Evolutionary conservation across 805 yeast genomes (phyloP).

Genomic region (Candida multigemmis): DNA sequence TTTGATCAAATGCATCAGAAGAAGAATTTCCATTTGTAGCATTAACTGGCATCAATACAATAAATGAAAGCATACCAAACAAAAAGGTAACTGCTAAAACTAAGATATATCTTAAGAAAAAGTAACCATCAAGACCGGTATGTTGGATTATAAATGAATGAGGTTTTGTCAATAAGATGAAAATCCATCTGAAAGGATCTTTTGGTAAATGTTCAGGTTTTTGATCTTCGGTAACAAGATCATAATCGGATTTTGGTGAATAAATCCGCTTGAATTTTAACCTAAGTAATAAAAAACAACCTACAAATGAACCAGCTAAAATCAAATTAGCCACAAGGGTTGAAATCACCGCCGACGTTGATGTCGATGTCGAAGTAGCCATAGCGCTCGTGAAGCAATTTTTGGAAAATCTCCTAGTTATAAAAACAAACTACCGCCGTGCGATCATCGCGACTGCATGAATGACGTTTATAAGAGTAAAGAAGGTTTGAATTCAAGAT

Average conservation of each 20-base stretch:
- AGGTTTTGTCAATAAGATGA: slow-evolving; percentile 52
- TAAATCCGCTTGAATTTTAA: slow-evolving; percentile 65
- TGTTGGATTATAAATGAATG: slow-evolving; percentile 74
- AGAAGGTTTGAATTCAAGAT: too few relatives aligned
- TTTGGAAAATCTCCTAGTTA: too few relatives aligned
- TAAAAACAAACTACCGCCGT: too few relatives aligned
- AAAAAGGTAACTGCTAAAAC: slow-evolving; percentile 42
- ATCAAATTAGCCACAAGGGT: slow-evolving; percentile 61
- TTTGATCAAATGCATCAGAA: slow-evolving; percentile 61
- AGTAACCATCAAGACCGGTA: slow-evolving; percentile 91
- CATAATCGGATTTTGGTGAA: slow-evolving; percentile 68
- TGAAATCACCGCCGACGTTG: slow-evolving; percentile 70
- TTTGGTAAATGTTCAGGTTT: slow-evolving; percentile 67
- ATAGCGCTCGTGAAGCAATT: too few relatives aligned
- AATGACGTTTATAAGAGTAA: too few relatives aligned
- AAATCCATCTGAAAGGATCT: slow-evolving; percentile 66
- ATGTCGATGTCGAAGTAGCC: slow-evolving; percentile 14
- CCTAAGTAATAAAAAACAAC: slow-evolving; percentile 57
- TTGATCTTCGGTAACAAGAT: slow-evolving; percentile 48
- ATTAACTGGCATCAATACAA: slow-evolving; percentile 76
- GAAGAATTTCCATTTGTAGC: slow-evolving; percentile 49
- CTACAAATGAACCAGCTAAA: slow-evolving; percentile 53
- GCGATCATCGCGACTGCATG: too few relatives aligned
- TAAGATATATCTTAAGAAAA: slow-evolving; percentile 72
- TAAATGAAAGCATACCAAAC: slow-evolving; percentile 42